Evolutionary conservation across 2,329 filamentous ascomycete genomes (phyloP).

Genomic region (Ceratocystiopsis minuta): DNA sequence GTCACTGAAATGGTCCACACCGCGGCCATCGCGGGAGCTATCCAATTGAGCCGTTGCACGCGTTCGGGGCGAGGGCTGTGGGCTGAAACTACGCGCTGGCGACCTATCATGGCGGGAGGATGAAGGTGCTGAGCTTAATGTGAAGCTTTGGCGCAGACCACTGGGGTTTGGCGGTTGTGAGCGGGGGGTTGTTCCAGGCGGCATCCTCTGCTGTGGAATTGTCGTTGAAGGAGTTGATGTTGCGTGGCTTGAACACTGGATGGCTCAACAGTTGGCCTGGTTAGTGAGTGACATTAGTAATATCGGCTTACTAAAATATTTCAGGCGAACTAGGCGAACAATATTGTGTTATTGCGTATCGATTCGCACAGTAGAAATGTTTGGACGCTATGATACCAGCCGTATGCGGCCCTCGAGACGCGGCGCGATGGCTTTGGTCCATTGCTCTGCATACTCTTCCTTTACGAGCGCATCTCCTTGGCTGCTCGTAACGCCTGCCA

Average conservation of each 20-base stretch:
- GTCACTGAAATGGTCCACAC: constrained; percentile 5
- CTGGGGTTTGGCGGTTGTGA: too few species aligned
- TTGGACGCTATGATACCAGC: constrained; percentile 17
- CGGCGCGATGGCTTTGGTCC: constrained; percentile 68
- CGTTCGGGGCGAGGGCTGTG: constrained; percentile 6
- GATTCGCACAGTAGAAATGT: too few species aligned
- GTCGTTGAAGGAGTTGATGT: too few species aligned
- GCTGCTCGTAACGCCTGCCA: constrained; percentile 41
- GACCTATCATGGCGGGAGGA: not conserved
- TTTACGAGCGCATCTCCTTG: constrained; percentile 37
- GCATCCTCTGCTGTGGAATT: constrained; percentile 20
- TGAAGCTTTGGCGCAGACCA: constrained; percentile 25
- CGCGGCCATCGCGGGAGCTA: not conserved
- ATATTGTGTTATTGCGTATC: too few species aligned
- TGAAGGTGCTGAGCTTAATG: constrained; percentile 4
- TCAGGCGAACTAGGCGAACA: too few species aligned
- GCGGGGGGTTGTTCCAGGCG: too few species aligned
- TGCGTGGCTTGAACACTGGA: too few species aligned
- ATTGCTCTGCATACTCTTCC: constrained; percentile 42
- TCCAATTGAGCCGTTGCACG: constrained; percentile 5
- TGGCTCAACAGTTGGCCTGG: too few species aligned
- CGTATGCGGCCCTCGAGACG: constrained; percentile 58
- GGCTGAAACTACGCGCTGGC: constrained; percentile 1
- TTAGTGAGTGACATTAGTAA: too few species aligned
- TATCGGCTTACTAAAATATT: too few species aligned